phyloP scores from a whole-genome alignment of 768 basidiomycete genomes.

The Tylopilus subfusipes region DNA sequence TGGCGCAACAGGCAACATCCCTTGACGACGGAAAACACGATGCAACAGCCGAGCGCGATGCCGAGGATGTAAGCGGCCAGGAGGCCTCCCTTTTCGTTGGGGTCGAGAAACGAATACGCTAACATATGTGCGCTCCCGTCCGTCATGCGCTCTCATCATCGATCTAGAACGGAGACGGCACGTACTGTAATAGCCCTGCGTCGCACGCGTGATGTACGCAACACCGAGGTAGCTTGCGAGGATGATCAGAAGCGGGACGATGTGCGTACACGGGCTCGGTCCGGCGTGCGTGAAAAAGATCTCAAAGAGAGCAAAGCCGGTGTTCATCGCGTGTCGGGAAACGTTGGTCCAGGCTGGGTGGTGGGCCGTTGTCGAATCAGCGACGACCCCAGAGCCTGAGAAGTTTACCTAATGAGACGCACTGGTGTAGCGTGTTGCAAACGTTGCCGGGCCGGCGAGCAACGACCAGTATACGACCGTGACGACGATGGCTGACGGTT shows the following conservation, averaged over 20 bases:
- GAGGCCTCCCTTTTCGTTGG: constrained; percentile 36
- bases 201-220: constrained; percentile 61
- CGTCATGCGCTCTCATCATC: not conserved
- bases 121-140: too few relatives aligned
- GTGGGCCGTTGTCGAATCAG: not conserved
- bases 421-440: constrained; percentile 40
- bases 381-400: not conserved
- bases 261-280: constrained; percentile 49
- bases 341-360: constrained; percentile 53
- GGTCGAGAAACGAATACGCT: constrained; percentile 70
- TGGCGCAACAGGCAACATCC: constrained; percentile 39
- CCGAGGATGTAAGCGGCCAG: constrained; percentile 64
- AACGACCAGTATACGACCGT: constrained; percentile 63
- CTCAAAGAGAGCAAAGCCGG: constrained; percentile 54
- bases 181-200: constrained; percentile 65
- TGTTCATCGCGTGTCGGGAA: constrained; percentile 61
- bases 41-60: constrained; percentile 46
- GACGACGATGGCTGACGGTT: constrained; percentile 53
- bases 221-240: constrained; percentile 59
- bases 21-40: constrained; percentile 52
- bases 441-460: constrained; percentile 41
- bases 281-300: constrained; percentile 50
- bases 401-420: constrained; percentile 13
- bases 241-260: constrained; percentile 45
- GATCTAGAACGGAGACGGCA: constrained; percentile 5